phyloP scores from a whole-genome alignment of 2,329 filamentous ascomycete genomes.

The Trichoderma asperellum region DNA sequence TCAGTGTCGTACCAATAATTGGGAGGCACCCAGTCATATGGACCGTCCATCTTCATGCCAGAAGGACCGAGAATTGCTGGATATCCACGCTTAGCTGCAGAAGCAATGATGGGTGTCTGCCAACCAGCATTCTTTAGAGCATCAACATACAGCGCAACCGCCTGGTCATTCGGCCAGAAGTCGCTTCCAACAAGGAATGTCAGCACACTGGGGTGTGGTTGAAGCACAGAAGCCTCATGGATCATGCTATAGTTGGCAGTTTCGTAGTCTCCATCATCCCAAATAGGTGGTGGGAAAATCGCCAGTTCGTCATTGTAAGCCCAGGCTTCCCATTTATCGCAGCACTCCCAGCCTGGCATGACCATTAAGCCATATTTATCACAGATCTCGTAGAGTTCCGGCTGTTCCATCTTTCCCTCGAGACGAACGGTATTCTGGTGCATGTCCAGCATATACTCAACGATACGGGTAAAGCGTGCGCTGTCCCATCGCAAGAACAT shows the following conservation, averaged over 20 bases:
- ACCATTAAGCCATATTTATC: conserved; percentile 65
- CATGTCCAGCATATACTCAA: conserved; percentile 60
- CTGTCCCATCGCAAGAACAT: conserved; percentile 63
- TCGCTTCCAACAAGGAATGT: conserved; percentile 65
- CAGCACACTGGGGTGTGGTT: conserved; percentile 62
- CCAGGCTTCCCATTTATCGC: conserved; percentile 71
- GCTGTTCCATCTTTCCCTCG: conserved; percentile 68
- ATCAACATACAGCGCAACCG: conserved; percentile 56
- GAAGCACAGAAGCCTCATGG: conserved; percentile 64
- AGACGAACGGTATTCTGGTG: conserved; percentile 66
- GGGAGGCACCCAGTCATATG: conserved; percentile 68
- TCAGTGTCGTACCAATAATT: conserved; percentile 64
- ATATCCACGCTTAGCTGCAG: conserved; percentile 59
- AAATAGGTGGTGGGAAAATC: conserved; percentile 45
- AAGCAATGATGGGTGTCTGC: conserved; percentile 60
- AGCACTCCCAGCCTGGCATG: conserved; percentile 67
- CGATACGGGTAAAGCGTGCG: conserved; percentile 52
- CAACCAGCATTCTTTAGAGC: conserved; percentile 57
- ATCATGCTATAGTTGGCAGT: conserved; percentile 59
- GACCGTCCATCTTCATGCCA: conserved; percentile 69
- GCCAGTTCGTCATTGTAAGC: conserved; percentile 59
- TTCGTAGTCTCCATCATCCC: conserved; percentile 58
- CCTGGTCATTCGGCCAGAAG: conserved; percentile 64
- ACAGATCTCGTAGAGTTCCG: conserved; percentile 61
- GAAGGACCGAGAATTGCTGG: conserved; percentile 56